phyloP scores from a whole-genome alignment of 805 yeast genomes.

The Candida odintsovae region DNA sequence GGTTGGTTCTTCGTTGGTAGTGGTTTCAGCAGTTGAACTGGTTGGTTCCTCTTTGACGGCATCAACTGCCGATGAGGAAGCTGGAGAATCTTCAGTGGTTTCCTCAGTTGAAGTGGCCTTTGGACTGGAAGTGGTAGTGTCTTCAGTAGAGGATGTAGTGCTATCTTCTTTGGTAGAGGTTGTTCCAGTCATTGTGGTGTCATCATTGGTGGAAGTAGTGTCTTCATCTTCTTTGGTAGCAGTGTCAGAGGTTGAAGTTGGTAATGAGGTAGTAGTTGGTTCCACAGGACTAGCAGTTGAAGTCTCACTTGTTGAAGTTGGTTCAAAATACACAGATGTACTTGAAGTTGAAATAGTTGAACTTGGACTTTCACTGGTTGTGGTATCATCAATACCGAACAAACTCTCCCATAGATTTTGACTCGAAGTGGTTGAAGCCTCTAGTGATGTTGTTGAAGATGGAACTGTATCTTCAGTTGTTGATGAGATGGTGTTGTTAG shows the following conservation, averaged over 20 bases:
- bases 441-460: neutral
- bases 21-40: slow-evolving; percentile 1
- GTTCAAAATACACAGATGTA: neutral
- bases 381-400: neutral
- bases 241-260: slow-evolving; percentile 3
- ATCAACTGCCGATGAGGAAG: too few relatives aligned
- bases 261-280: slow-evolving; percentile 10
- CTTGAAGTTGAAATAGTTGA: neutral
- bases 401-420: neutral
- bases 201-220: neutral
- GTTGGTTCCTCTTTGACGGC: too few relatives aligned
- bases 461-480: neutral
- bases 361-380: neutral
- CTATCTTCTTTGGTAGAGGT: neutral
- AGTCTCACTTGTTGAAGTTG: neutral
- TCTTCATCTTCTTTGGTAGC: neutral
- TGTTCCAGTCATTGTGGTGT: slow-evolving; percentile 1
- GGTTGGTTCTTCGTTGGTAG: slow-evolving; percentile 1
- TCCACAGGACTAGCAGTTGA: slow-evolving; percentile 17
- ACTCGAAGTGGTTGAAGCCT: neutral
- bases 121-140: slow-evolving; percentile 4
- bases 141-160: neutral
- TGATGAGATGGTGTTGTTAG: neutral
- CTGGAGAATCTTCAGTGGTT: neutral
- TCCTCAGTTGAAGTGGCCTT: neutral